Conservation (phyloP, 2,329 filamentous ascomycete species). For the Pleoardoris graminearum region DNA sequence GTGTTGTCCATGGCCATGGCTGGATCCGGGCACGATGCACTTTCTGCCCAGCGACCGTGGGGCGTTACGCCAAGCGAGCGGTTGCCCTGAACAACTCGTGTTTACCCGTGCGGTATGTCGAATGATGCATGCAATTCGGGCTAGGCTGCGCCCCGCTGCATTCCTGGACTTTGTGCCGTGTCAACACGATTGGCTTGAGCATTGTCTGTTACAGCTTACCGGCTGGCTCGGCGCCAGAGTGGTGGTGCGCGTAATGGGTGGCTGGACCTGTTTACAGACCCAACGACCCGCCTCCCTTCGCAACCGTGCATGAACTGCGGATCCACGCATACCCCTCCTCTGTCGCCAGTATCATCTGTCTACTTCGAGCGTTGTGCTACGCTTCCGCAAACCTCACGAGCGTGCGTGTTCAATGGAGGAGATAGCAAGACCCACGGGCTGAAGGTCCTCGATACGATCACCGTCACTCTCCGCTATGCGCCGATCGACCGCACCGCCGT, state of each 20-base stretch:
- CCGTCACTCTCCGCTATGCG: constrained; percentile 12
- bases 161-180: constrained; percentile 11
- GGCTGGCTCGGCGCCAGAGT: constrained; percentile 14
- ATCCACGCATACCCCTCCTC: constrained; percentile 29
- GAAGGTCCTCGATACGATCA: constrained; percentile 12
- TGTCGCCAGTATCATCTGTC: constrained; percentile 7
- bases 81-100: constrained; percentile 19
- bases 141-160: constrained; percentile 9
- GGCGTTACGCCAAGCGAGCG: constrained; percentile 8
- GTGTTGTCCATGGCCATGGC: constrained; percentile 2
- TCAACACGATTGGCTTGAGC: constrained; percentile 15
- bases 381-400: constrained; percentile 9
- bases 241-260: constrained; percentile 27
- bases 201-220: constrained; percentile 17
- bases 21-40: not conserved
- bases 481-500: constrained; percentile 4
- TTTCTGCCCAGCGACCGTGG: not conserved
- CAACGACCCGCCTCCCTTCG: constrained; percentile 30
- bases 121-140: constrained; percentile 7
- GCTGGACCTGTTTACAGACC: constrained; percentile 42
- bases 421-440: constrained; percentile 13
- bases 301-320: constrained; percentile 39
- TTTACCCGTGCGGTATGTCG: constrained; percentile 19
- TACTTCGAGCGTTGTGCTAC: constrained; percentile 12
- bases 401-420: constrained; percentile 22